Evolutionary conservation across 2,329 filamentous ascomycete species (phyloP).

Genomic region (Basipetospora chlamydospora): DNA sequence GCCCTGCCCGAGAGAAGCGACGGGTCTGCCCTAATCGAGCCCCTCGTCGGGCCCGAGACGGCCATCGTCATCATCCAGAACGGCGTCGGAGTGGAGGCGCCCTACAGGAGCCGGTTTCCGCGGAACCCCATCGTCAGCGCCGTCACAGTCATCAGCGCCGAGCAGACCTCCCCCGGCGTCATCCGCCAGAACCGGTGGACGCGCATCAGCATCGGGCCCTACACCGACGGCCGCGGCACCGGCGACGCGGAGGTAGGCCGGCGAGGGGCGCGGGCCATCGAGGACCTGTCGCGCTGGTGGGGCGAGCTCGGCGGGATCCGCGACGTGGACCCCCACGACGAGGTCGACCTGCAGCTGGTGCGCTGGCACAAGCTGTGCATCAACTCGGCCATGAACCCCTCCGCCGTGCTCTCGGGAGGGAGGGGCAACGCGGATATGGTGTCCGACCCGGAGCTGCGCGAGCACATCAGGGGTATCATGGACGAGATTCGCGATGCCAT

Average conservation of each 20-base stretch:
- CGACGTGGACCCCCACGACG: slow-evolving; percentile 49
- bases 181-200: slow-evolving; percentile 64
- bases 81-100: slow-evolving; percentile 54
- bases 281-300: slow-evolving; percentile 37
- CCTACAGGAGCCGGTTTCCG: slow-evolving; percentile 49
- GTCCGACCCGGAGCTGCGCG: slow-evolving; percentile 44
- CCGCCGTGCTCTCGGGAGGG: slow-evolving; percentile 51
- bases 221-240: slow-evolving; percentile 33
- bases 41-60: slow-evolving; percentile 38
- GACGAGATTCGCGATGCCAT: slow-evolving; percentile 52
- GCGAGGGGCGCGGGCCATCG: background rate
- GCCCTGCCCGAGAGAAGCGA: slow-evolving; percentile 49
- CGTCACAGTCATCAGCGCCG: slow-evolving; percentile 55
- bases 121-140: slow-evolving; percentile 46
- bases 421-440: slow-evolving; percentile 53
- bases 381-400: slow-evolving; percentile 63
- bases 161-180: slow-evolving; percentile 46
- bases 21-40: slow-evolving; percentile 46
- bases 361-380: slow-evolving; percentile 68
- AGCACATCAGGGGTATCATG: slow-evolving; percentile 53
- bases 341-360: slow-evolving; percentile 53
- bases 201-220: slow-evolving; percentile 54
- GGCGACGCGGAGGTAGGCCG: slow-evolving; percentile 26
- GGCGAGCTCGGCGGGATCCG: slow-evolving; percentile 39
- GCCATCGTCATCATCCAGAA: slow-evolving; percentile 57